Base-by-base conservation (phyloP, 148 eudicot species). In the Beta vulgaris region DNA sequence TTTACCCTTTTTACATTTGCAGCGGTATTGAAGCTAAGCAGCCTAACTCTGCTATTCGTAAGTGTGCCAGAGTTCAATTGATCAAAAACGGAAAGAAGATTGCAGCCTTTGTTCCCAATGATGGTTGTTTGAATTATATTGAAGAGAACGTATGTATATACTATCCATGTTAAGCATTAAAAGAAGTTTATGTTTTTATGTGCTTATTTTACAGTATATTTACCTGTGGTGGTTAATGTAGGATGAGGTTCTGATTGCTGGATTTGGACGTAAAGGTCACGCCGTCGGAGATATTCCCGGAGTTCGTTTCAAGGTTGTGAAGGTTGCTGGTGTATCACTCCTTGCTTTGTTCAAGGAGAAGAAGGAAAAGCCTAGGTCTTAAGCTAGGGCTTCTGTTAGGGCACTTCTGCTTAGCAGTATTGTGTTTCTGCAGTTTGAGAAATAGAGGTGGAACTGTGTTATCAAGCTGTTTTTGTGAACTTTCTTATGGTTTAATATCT, bases 211-310 rank as follows among this genome's bases (percentile, higher is more conserved):
- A 26, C 6, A 7, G 1, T 9, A 57, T 28, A n/a, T 57, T 57
- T 2, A 3, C 5, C 11, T 11, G 12, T 59, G 13, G 19, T 3
- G 1, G 1, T 31, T 10, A n/a, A 31, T 61, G 37, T 59, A 93
- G 98, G 98, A 93, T 60, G 98, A 93, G 80, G 98, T 93, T 46
- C 75, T 91, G 97, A 93, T 91, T 75, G 98, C 98, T 82, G 97
- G 97, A 80, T 93, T 93, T 58, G 98, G 98, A 39, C 88, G 98
- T 51, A 93, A 89, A 77, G 98, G 96, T 16, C 98, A 93, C 72
- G 98, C 98, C 1, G 97, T 93, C n/a, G 98, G 98, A 89, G 97
- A 93, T 90, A 93, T 91, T 91, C 98, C 98, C 36, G 98, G 98
- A 37, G 98, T 93, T 67, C 88, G 98, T 75, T 93, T 93, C 82